Evolutionary conservation across 768 basidiomycete genomes (phyloP), one percentile per base, ranked within the genome.

Genomic region (Hemileccinum impolitum): DNA sequence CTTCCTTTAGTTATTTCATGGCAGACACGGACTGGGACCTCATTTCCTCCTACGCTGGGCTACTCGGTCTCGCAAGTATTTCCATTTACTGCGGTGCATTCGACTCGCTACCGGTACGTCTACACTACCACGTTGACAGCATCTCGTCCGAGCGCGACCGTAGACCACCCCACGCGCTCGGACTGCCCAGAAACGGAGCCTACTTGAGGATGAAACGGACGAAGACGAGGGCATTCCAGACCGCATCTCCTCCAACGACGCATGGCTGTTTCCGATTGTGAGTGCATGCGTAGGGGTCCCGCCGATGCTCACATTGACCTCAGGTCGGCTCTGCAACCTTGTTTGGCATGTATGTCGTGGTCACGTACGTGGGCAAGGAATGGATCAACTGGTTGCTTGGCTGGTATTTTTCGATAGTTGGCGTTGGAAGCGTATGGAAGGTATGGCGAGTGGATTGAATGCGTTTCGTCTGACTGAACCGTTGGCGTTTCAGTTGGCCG

Each of bases 381-480:
- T 90, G 89, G 85, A 81, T 95, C 48, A 94, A 94, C 67, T 79
- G 78, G 76, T 56, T 93, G 6, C 71, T 95, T 19, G 84, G 78
- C 6, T 83, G 79, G 81, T 91, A 88, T 58, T 88, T 88, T 54
- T 76, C 84, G 19, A 28, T 87, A 23, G 75, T 76, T 5, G 84
- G 84, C 0, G 74, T 83, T 9, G 81, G 78, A 21, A 82, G 81
- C 54, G 79, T 87, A 21, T 85, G 85, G 79, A 82, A 79, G 73
- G 88, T 69, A 32, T 14, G 49, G 10, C 14, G 2, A 23, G 32
- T 28, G 31, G n/a, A 9, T 36, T 41, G 45, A 15, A 39, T 30
- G 17, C 18, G 7, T 17, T 39, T 32, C 30, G n/a, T 43, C 13
- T 23, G 43, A 21, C 43, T 49, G 41, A 38, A 23, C 23, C 6